These are phyloP conservation scores for Austroboletus novae-zelandiae DNA, from an alignment of 1,284 basidiomycete genomes.

Conservation along the genomic window DNA sequence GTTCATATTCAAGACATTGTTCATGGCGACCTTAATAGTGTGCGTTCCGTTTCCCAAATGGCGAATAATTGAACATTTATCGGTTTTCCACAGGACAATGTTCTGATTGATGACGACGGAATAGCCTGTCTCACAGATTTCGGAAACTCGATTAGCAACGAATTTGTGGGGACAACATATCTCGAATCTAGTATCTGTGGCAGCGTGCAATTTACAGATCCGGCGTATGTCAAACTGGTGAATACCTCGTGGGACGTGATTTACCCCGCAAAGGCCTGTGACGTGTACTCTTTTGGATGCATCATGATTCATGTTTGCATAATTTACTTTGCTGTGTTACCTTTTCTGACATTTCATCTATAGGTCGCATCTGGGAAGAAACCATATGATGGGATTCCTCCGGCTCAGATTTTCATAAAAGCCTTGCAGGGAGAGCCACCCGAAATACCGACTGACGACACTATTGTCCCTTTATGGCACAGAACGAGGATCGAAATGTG, in stretches of 20 bases:
- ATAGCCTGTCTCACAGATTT: constrained; percentile 34
- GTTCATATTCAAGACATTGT: constrained; percentile 24
- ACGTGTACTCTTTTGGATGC: constrained; percentile 35
- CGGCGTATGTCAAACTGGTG: constrained; percentile 27
- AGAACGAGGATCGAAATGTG: constrained; percentile 15
- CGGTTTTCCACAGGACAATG: constrained; percentile 21
- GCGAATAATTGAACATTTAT: neutral
- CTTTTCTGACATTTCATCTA: constrained; percentile 11
- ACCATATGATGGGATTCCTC: constrained; percentile 17
- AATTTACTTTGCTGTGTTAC: neutral
- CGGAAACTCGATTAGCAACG: constrained; percentile 35
- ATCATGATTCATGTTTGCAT: constrained; percentile 27
- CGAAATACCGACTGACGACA: constrained; percentile 6
- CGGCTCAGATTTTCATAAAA: neutral
- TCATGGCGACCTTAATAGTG: constrained; percentile 30
- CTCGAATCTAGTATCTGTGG: constrained; percentile 33
- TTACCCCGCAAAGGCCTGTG: constrained; percentile 23
- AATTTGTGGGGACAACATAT: constrained; percentile 35
- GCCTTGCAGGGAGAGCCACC: constrained; percentile 16
- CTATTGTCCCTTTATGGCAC: constrained; percentile 7
- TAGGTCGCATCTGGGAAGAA: constrained; percentile 24
- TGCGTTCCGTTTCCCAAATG: constrained; percentile 4
- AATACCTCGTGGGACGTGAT: neutral
- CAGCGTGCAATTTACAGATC: constrained; percentile 36
- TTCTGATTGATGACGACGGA: constrained; percentile 24